phyloP scores from a whole-genome alignment of 2,329 filamentous ascomycete genomes.

The Pseudocercospora crystallina region DNA sequence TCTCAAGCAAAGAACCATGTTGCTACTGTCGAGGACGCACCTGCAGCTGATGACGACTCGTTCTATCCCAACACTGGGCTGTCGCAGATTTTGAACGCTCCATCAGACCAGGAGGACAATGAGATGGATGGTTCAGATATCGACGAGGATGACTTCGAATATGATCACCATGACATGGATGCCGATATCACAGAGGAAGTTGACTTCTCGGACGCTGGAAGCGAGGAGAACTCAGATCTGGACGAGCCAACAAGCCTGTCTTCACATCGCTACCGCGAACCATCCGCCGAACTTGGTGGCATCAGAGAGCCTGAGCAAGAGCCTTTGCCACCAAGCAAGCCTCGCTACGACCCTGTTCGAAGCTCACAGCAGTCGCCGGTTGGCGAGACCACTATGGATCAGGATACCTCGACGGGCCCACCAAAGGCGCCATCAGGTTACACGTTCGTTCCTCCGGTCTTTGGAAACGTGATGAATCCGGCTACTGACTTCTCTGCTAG shows the following conservation, averaged over 20 bases:
- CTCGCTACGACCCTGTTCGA: slow-evolving; percentile 32
- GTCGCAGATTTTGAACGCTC: slow-evolving; percentile 24
- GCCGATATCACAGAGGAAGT: slow-evolving; percentile 5
- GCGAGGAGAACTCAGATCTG: slow-evolving; percentile 7
- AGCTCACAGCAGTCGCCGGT: slow-evolving; percentile 17
- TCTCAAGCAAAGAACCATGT: too few relatives aligned
- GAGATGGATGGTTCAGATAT: slow-evolving; percentile 10
- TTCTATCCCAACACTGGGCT: slow-evolving; percentile 11
- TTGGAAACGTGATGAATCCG: slow-evolving; percentile 10
- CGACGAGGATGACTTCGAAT: slow-evolving; percentile 17
- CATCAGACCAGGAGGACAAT: slow-evolving; percentile 8
- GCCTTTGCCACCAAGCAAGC: slow-evolving; percentile 8
- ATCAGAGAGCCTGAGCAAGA: background rate
- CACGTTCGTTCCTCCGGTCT: slow-evolving; percentile 18
- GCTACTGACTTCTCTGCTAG: slow-evolving; percentile 23
- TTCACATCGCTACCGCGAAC: slow-evolving; percentile 8
- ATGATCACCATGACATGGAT: slow-evolving; percentile 11
- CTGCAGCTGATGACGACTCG: slow-evolving; percentile 2
- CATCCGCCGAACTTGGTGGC: slow-evolving; percentile 19
- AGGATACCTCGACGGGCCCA: background rate
- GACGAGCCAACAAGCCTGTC: background rate
- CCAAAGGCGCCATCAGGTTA: slow-evolving; percentile 10
- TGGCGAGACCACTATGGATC: too few relatives aligned
- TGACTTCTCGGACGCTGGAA: slow-evolving; percentile 5
- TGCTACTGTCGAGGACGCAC: background rate